Evolutionary conservation across 495 filamentous ascomycete genomes (phyloP).

Genomic region (Parmelia sp.): DNA sequence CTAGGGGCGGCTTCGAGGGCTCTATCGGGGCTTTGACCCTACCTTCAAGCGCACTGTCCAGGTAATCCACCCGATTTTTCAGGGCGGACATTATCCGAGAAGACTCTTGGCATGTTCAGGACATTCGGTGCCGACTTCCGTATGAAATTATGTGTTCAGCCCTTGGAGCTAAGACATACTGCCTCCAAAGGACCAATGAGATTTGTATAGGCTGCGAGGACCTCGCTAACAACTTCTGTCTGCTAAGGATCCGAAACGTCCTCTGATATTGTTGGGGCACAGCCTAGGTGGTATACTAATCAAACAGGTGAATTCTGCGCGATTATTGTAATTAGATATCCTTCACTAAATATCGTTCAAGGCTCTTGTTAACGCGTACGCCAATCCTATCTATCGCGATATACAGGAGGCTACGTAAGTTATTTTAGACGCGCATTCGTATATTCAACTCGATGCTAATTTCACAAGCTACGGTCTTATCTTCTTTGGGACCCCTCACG

Average conservation of each 20-base stretch:
- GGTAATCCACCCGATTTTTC: too few species aligned
- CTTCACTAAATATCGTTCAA: not conserved
- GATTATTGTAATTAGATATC: not conserved
- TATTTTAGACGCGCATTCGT: not conserved
- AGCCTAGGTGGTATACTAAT: conserved; percentile 15
- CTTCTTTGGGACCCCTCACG: conserved; percentile 20
- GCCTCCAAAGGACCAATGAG: too few species aligned
- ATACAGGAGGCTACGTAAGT: conserved; percentile 13
- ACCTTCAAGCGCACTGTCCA: too few species aligned
- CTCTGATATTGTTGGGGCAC: conserved; percentile 14
- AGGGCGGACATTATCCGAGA: too few species aligned
- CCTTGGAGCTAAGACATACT: too few species aligned
- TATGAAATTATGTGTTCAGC: too few species aligned
- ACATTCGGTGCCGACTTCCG: too few species aligned
- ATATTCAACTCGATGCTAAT: not conserved
- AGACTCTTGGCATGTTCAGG: too few species aligned
- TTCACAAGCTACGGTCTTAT: conserved; percentile 9
- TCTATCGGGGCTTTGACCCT: too few species aligned
- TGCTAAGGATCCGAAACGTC: conserved; percentile 10
- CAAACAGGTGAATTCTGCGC: not conserved
- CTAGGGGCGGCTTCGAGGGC: too few species aligned
- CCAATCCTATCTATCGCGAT: not conserved
- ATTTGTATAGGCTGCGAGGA: not conserved
- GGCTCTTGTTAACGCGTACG: conserved; percentile 11
- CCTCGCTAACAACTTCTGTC: not conserved